Evolutionary conservation across 2,329 filamentous ascomycete species (phyloP), one percentile per base, ranked within the genome.

Genomic region (Sarocladium strictum): DNA sequence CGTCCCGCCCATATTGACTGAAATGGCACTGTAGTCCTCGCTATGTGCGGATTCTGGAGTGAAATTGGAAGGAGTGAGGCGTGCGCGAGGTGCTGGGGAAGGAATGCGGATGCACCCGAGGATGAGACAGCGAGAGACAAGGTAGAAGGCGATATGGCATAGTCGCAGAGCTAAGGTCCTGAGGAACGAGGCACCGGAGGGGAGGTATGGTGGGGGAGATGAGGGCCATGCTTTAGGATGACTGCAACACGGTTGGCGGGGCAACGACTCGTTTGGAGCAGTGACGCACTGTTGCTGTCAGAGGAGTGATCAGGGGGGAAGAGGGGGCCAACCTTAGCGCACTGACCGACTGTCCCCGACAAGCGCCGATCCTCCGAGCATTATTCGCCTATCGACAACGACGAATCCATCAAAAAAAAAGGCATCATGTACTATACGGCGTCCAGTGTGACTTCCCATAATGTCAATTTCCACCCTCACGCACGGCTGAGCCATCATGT

Each of bases 361-460:
- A 51, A 51, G 27, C 27, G 29, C 47, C 47, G 47, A 51, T n/a
- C 26, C 24, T 49, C 43, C 43, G 43, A 49, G 23, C 24, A 5
- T 49, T 10, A 26, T 35, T 51, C 47, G 47, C 47, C 47, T 51
- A 51, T 33, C 43, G 43, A 49, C 43, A 49, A 49, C 40, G 40
- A 24, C 21, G 21, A 7, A 23, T 4, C 10, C 40, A 24, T 38
- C 35, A 4, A 15, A 24, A 43, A 43, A 43, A 43, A 43, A 19
- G 40, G n/a, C 21, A 11, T 27, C 23, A 14, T 24, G 4, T 6
- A 12, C 10, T 6, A 26, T 47, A 12, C 14, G 19, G 23, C 43
- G 15, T 4, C 43, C 11, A 12, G 27, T 19, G 27, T 11, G 15
- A 51, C 9, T 21, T 21, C 43, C n/a, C 29, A 27, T 12, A 26